Base-by-base conservation (phyloP, 257 asterid species). In the Fraxinus pennsylvanica region DNA sequence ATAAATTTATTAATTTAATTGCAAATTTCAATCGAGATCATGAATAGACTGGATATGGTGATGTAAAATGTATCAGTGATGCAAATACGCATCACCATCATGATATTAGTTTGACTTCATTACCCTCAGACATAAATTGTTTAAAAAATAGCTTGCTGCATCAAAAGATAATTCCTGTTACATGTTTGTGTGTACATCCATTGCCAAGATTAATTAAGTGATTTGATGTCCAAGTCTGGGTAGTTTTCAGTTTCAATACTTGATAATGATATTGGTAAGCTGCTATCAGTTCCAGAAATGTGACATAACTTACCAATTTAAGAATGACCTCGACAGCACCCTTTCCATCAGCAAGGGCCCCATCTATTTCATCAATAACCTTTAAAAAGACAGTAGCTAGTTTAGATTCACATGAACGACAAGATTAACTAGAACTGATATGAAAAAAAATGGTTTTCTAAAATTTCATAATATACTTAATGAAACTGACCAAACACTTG, bases 341-440 rank as follows among this genome's bases (percentile, higher is more conserved):
- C 84, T 96, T 96, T 74, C 99, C 99, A 61, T 91, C 99, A 78
- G 91, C 93, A 65, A 93, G 98, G 79, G 99, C 97, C 73, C 99
- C 99, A 81, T 96, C 99, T 75, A 93, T 96, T 84, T 96, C 99
- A 87, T 96, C 99, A 84, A 96, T 88, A 73, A 96, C 92, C 99
- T 95, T 76, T 38, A 84, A 68, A 70, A 68, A 74, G 63, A 71
- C 45, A 66, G 76, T 65, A 45, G 52, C 70, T 38, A 45, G 22
- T 70, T 50, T 38, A 76, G 74, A 85, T 72, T 75, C 73, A 71
- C 80, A 84, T 39, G 67, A 84, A 50, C 54, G 43, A 30, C 38
- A 52, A 29, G 69, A 72, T 74, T 71, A 74, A 38, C 3, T 36
- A 13, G 47, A 72, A 73, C 81, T 22, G 45, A 63, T 38, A 59